Evolutionary conservation across 2,329 filamentous ascomycete genomes (phyloP).

Genomic region (Fusarium sp.): DNA sequence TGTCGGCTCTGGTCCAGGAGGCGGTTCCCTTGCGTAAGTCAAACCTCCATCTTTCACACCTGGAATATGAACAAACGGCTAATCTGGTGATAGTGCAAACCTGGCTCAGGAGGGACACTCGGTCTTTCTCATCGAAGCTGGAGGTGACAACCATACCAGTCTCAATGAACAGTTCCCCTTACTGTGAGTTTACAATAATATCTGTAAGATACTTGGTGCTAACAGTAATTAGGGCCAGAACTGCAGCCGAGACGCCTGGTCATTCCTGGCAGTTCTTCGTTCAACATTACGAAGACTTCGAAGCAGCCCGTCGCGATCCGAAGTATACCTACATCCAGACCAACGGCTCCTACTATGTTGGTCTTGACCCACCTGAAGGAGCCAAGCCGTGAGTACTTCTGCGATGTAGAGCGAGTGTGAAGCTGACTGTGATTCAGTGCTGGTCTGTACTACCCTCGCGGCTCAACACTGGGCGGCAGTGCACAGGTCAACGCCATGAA

Average conservation of each 20-base stretch:
- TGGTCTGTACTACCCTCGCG: constrained; percentile 11
- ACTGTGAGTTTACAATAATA: background rate
- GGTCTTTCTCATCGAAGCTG: constrained; percentile 7
- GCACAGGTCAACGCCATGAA: constrained; percentile 13
- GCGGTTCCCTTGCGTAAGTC: constrained; percentile 4
- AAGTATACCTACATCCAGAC: constrained; percentile 20
- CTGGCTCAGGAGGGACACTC: constrained; percentile 1
- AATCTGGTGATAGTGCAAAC: background rate
- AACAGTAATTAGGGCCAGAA: background rate
- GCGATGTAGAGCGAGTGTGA: background rate
- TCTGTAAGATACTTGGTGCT: background rate
- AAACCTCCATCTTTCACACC: background rate
- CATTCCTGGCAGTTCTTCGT: constrained; percentile 12
- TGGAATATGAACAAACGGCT: rapidly evolving
- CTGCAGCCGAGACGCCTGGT: background rate
- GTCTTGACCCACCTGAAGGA: constrained; percentile 1
- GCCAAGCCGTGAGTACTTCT: background rate
- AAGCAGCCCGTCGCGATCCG: background rate
- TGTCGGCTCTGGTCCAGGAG: background rate
- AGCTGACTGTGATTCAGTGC: background rate
- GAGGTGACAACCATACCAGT: background rate
- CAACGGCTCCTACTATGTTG: constrained; percentile 11
- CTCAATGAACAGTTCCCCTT: background rate
- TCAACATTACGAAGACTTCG: constrained; percentile 10
- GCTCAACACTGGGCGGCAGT: background rate